Percentiles rank a stretch among this genome's conserved stretches.
Conservation (phyloP, 192 early-diverging fungal species). For the Borealophlyctis nickersoniae region DNA sequence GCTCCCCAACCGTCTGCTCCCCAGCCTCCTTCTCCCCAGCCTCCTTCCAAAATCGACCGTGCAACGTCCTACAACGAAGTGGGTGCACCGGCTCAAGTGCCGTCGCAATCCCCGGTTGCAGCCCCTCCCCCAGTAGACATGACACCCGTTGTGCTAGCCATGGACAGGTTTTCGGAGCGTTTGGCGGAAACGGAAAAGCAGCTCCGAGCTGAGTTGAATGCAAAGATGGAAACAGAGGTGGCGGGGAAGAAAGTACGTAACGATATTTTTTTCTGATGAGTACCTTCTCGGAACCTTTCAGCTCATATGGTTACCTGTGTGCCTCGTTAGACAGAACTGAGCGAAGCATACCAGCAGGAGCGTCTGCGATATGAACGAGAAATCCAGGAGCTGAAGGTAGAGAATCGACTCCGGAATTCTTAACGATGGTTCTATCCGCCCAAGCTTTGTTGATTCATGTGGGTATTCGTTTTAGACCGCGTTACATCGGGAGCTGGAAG, state of each 20-base stretch:
- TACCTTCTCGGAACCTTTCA: neutral
- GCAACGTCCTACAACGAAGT: no score
- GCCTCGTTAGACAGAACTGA: slow-evolving; percentile 24
- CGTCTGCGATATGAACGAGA: slow-evolving; percentile 32
- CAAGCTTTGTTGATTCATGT: no score
- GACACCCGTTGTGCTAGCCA: slow-evolving; percentile 18
- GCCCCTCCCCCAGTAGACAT: neutral
- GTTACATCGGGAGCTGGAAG: slow-evolving; percentile 23
- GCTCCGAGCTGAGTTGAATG: slow-evolving; percentile 35
- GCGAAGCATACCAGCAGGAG: slow-evolving; percentile 28
- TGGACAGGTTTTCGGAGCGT: slow-evolving; percentile 18
- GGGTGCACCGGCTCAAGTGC: neutral
- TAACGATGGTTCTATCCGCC: no score
- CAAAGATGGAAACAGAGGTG: slow-evolving; percentile 32
- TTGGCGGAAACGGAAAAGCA: slow-evolving; percentile 30
- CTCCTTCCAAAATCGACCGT: no score
- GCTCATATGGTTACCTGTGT: neutral
- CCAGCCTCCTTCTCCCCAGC: slow-evolving; percentile 3
- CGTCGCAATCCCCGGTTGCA: slow-evolving; percentile 2
- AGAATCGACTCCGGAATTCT: neutral
- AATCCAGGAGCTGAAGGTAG: slow-evolving; percentile 21
- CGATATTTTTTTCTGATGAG: slow-evolving; percentile 1
- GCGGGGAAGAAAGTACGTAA: slow-evolving; percentile 8
- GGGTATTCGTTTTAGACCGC: neutral
- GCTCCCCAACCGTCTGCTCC: neutral